Evolutionary conservation across 2,329 filamentous ascomycete genomes (phyloP).

Genomic region (Paecilomyces niveus): DNA sequence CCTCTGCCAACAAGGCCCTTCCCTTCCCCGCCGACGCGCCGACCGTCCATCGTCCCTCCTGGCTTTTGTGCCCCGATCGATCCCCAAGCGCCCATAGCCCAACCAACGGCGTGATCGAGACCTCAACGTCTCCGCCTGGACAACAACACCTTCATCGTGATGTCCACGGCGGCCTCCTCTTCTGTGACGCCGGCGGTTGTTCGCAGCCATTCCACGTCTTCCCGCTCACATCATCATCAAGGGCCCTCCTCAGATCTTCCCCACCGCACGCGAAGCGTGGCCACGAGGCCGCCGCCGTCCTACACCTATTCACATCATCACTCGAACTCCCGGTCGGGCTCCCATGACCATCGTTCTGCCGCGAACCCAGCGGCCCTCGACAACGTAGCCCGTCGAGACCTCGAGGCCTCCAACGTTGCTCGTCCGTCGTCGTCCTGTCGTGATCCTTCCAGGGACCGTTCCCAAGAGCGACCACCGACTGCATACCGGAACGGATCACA

Average conservation of each 20-base stretch:
- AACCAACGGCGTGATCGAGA: conserved; percentile 10
- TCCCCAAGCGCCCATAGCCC: conserved; percentile 6
- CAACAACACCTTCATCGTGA: conserved; percentile 16
- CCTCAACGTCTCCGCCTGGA: conserved; percentile 4
- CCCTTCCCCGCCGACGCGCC: not conserved
- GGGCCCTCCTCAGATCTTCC: conserved; percentile 31
- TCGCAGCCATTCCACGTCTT: conserved; percentile 45
- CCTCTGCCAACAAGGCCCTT: not conserved
- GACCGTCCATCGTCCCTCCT: not conserved
- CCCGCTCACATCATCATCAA: conserved; percentile 35
- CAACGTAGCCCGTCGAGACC: conserved; percentile 59
- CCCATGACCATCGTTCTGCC: conserved; percentile 40
- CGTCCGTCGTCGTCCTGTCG: conserved; percentile 50
- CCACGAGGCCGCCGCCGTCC: conserved; percentile 32
- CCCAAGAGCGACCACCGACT: conserved; percentile 31
- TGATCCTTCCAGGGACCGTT: conserved; percentile 59
- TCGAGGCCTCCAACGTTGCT: conserved; percentile 63
- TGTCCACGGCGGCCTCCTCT: conserved; percentile 40
- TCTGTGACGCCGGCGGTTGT: conserved; percentile 40
- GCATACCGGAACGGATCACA: conserved; percentile 48
- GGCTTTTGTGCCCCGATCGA: not conserved
- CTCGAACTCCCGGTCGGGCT: conserved; percentile 33
- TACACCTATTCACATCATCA: conserved; percentile 15
- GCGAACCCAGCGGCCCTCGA: conserved; percentile 43
- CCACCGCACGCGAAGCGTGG: conserved; percentile 41